Base-by-base conservation (phyloP, 176 grass and related monocot genomes). In the Guadua angustifolia region DNA sequence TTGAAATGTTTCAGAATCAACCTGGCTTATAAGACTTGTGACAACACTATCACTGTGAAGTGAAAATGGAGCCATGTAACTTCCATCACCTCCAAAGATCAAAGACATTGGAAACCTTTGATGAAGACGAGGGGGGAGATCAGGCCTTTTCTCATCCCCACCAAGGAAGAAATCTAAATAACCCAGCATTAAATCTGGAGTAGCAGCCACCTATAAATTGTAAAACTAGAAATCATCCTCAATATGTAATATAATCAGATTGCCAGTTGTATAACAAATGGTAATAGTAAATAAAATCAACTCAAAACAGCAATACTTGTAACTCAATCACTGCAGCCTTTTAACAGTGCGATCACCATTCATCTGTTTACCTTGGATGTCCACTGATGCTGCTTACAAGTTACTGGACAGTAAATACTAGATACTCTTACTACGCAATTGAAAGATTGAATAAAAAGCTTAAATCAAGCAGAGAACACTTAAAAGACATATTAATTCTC, bases 111-210 rank as follows among this genome's bases (percentile, higher is more conserved):
- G 96, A 85, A 98, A 94, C 85, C 93, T 95, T 88, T 98, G 93
- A 81, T 90, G 89, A 78, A 98, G 91, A 56, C 87, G 85, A 74
- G 89, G 83, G 24, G 96, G 96, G 58, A 98, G 87, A 87, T 98
- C 93, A 29, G 89, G 81, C 67, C 89, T 93, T 86, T 89, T 98
- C 88, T 98, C 96, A 90, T 98, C 96, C 45, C 93, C 96, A 32
- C 91, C 96, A 75, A 98, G 87, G 83, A 95, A 98, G 82, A 98
- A 98, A 90, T 98, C 96, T 50, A 98, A 82, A 93, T 94, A 95
- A 32, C 91, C 93, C 33, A 98, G 80, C 95, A 98, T 98, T 81
- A 88, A 89, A 89, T 98, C 95, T 57, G 91, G 93, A 45, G 93
- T 95, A 24, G 95, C 91, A 70, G 95, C 85, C 74, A 95, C 91